Conservation (phyloP, 768 basidiomycete species). For the Kwoniella mangroviensis region DNA sequence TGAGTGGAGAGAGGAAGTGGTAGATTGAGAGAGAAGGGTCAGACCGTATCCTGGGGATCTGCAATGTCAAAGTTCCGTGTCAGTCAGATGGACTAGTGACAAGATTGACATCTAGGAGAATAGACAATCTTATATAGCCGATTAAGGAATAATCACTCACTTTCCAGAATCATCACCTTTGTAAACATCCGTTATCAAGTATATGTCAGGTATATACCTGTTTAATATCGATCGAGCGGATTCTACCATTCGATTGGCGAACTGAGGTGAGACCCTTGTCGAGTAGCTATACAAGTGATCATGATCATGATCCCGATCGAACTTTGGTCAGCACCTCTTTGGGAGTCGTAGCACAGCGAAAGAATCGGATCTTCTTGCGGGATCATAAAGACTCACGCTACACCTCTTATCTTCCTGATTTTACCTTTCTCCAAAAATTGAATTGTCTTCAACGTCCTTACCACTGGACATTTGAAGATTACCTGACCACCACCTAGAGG, state of each 20-base stretch:
- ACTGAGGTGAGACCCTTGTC: slow-evolving; percentile 93
- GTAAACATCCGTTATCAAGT: slow-evolving; percentile 97
- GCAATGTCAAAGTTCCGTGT: no score
- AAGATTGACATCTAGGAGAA: not conserved
- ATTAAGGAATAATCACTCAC: slow-evolving; percentile 62
- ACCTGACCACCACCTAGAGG: slow-evolving; percentile 92
- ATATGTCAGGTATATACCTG: slow-evolving; percentile 96
- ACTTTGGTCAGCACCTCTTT: no score
- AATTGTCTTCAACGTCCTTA: slow-evolving; percentile 87
- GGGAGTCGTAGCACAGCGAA: no score
- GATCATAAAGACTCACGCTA: slow-evolving; percentile 70
- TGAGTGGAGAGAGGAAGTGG: slow-evolving; percentile 84
- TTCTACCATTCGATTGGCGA: slow-evolving; percentile 97
- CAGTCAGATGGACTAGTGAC: no score
- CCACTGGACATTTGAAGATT: slow-evolving; percentile 87
- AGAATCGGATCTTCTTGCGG: not conserved
- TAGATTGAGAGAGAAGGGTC: slow-evolving; percentile 86
- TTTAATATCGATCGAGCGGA: slow-evolving; percentile 89
- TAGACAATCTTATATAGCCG: not conserved
- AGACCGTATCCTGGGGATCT: slow-evolving; percentile 97
- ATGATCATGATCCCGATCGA: not conserved
- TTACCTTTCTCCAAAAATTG: slow-evolving; percentile 91
- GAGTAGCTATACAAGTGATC: slow-evolving; percentile 72
- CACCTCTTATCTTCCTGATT: slow-evolving; percentile 91
- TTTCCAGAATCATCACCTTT: slow-evolving; percentile 97